A percentile compares a stretch with the other conserved stretches of the same genome.
Conservation (phyloP, 23 red algal species). For the Gracilaria domingensis region DNA sequence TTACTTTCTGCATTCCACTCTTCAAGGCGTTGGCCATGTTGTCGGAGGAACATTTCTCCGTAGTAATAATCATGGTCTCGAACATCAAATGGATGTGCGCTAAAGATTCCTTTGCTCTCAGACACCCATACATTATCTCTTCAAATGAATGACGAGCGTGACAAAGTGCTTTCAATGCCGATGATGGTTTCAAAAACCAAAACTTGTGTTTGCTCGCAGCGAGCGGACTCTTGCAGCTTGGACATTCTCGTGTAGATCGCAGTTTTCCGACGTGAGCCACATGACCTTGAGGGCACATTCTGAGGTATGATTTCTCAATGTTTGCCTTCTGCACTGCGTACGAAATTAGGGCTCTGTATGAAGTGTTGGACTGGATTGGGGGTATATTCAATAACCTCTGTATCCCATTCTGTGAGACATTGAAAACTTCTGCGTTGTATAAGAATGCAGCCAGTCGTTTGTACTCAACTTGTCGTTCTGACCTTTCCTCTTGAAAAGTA, state of each 20-base stretch:
- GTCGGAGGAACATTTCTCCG: not conserved
- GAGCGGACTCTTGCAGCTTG: not conserved
- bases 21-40: not conserved
- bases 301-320: not conserved
- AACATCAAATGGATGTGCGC: not conserved
- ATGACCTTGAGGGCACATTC: not conserved
- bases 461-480: too few relatives aligned
- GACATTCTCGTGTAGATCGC: not conserved
- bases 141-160: not conserved
- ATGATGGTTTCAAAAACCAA: conserved; percentile 25
- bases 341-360: too few relatives aligned
- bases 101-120: not conserved
- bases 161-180: not conserved
- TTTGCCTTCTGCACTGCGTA: not conserved
- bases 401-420: too few relatives aligned
- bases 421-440: too few relatives aligned
- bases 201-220: not conserved
- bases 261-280: not conserved
- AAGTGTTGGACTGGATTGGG: not conserved
- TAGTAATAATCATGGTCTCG: conserved; percentile 5
- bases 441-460: too few relatives aligned
- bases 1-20: not conserved
- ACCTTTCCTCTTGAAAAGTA: too few relatives aligned
- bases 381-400: too few relatives aligned
- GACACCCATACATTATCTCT: not conserved